Base-by-base conservation (phyloP, 495 filamentous ascomycete species). In the Neurospora sp. region DNA sequence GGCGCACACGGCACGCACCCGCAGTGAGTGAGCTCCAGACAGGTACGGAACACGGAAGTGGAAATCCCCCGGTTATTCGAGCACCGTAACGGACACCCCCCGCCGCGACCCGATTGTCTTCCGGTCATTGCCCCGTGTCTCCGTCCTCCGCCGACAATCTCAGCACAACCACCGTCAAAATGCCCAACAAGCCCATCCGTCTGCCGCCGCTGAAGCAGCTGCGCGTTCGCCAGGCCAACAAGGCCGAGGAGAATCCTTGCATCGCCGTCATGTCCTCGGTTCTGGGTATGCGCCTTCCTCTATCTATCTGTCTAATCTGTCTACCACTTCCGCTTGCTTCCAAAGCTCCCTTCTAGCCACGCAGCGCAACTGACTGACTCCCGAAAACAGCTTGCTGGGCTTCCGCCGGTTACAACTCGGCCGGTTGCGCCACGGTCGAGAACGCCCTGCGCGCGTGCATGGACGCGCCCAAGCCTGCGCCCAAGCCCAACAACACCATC, bases 391-490 rank as follows among this genome's bases (percentile, higher is more conserved):
- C 92, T 76, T 99, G 96, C 83, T 99, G 96, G 96, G 96, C 96
- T 3, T 97, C 94, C 1, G 86, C 91, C 14, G 94, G 94, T 72
- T 91, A 93, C 78, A 89, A 82, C 73, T 83, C 87, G 0, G 85
- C 89, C 46, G 94, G 92, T 31, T 99, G 96, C 78, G 87, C 86
- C n/a, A 88, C 86, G 38, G 80, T 98, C 69, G 96, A 98, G 81
- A 86, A 92, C 77, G 88, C 91, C 76, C 84, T 99, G 79, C 88
- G 94, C 73, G 83, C 88, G n/a, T 99, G 96, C 86, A 98, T 98
- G 96, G 96, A 99, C 83, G 86, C 87, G 75, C 90, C 90, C 87
- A 90, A 86, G 86, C 84, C 90, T 42, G 85, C 87, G 75, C 81
- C 85, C n/a, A 83, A 87, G 77, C 88, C 89, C 81, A 91, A 88